Evolutionary conservation across 2,329 filamentous ascomycete genomes (phyloP).

Genomic region (Xylariaceae sp.): DNA sequence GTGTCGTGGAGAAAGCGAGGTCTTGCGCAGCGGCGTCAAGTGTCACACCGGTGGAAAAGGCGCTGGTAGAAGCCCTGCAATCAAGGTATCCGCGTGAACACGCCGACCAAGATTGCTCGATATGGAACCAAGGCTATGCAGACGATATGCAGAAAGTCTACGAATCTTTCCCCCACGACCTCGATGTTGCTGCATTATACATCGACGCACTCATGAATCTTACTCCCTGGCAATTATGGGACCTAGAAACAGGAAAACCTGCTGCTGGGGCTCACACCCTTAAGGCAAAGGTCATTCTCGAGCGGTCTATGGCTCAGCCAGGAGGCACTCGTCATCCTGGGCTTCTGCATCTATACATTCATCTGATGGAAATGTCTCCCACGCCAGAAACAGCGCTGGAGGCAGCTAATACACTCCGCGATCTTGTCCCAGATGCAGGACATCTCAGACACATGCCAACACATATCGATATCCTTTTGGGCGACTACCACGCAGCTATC

Average conservation of each 20-base stretch:
- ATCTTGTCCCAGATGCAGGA: slow-evolving; percentile 65
- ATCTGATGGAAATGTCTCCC: slow-evolving; percentile 74
- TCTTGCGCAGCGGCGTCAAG: slow-evolving; percentile 29
- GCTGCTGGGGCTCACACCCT: slow-evolving; percentile 53
- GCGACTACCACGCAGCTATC: slow-evolving; percentile 67
- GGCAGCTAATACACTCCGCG: slow-evolving; percentile 60
- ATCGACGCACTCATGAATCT: slow-evolving; percentile 66
- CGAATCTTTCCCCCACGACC: slow-evolving; percentile 48
- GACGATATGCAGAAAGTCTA: slow-evolving; percentile 59
- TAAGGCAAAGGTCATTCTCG: slow-evolving; percentile 58
- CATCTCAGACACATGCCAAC: slow-evolving; percentile 61
- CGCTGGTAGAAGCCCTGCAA: slow-evolving; percentile 61
- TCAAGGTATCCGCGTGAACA: slow-evolving; percentile 57
- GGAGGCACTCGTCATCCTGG: slow-evolving; percentile 61
- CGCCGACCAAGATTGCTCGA: slow-evolving; percentile 46
- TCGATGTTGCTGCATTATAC: slow-evolving; percentile 63
- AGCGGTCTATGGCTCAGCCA: slow-evolving; percentile 51
- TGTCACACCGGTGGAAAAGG: slow-evolving; percentile 53
- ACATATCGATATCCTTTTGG: slow-evolving; percentile 71
- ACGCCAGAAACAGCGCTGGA: slow-evolving; percentile 61
- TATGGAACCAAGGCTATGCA: slow-evolving; percentile 60
- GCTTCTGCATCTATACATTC: slow-evolving; percentile 72
- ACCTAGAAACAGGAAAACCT: slow-evolving; percentile 56
- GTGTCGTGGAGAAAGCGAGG: slow-evolving; percentile 44
- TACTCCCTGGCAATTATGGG: slow-evolving; percentile 64